Evolutionary conservation across 2,329 filamentous ascomycete genomes (phyloP).

Genomic region (Fusarium sp.): DNA sequence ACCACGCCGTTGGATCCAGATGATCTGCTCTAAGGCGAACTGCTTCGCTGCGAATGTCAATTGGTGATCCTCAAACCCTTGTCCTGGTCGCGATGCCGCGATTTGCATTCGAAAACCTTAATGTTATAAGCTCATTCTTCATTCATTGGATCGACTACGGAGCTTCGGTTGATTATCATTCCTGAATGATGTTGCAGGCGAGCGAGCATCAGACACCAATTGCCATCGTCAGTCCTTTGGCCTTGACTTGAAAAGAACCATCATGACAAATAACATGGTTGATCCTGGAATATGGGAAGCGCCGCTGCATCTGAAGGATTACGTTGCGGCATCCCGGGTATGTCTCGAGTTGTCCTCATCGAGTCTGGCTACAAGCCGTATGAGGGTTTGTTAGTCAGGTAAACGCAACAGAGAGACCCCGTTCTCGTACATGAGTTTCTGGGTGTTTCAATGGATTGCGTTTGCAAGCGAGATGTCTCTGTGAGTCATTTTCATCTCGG

Average conservation of each 20-base stretch:
- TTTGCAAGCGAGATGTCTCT: background rate
- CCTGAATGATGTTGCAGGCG: background rate
- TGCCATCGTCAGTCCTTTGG: background rate
- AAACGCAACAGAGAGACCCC: background rate
- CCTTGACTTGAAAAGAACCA: constrained; percentile 1
- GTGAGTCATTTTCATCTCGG: constrained; percentile 1
- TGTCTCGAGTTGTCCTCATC: background rate
- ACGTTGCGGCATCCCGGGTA: background rate
- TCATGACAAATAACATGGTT: background rate
- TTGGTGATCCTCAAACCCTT: constrained; percentile 5
- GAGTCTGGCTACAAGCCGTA: background rate
- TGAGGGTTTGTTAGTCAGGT: background rate
- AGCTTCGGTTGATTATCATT: background rate
- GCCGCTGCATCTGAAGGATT: background rate
- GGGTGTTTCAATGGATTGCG: background rate
- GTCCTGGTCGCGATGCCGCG: constrained; percentile 10
- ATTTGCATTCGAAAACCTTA: background rate
- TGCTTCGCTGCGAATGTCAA: background rate
- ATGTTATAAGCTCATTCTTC: background rate
- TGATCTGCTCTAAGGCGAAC: constrained; percentile 3
- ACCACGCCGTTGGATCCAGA: constrained; percentile 1
- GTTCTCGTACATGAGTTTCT: background rate
- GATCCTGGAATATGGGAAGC: background rate
- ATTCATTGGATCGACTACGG: background rate
- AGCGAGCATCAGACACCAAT: background rate